A percentile compares a stretch with the other conserved stretches of the same genome.
Evolutionary conservation across 225 moss, liverwort and hornwort species (phyloP).

Genomic region (Sphagnum tenellum): DNA sequence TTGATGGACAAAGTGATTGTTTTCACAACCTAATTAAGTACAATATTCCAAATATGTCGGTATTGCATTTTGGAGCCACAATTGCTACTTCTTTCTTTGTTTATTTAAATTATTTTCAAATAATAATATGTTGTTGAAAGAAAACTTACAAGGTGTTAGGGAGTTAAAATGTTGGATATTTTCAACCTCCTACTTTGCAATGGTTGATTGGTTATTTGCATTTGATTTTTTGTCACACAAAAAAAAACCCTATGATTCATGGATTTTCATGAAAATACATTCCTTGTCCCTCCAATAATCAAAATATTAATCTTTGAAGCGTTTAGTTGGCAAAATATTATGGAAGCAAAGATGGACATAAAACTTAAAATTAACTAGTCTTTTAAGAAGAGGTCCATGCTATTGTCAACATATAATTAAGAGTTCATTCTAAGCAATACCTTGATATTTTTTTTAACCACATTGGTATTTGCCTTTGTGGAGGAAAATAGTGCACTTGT

Average conservation of each 20-base stretch:
- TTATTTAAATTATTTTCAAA: no score
- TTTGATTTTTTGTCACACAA: slow-evolving; percentile 50
- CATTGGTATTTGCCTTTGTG: slow-evolving; percentile 84
- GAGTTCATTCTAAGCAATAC: slow-evolving; percentile 77
- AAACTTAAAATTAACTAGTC: slow-evolving; percentile 63
- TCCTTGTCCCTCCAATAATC: slow-evolving; percentile 53
- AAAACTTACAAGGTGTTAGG: slow-evolving; percentile 37
- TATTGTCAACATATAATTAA: slow-evolving; percentile 31
- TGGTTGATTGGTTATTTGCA: slow-evolving; percentile 89
- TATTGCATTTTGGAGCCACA: no score
- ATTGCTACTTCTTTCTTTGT: no score
- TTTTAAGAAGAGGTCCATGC: slow-evolving; percentile 43
- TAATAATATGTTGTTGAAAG: no score
- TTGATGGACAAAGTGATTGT: slow-evolving; percentile 47
- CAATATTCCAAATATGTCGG: slow-evolving; percentile 74
- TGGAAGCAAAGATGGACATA: slow-evolving; percentile 86
- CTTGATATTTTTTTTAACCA: slow-evolving; percentile 56
- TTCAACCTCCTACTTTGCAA: slow-evolving; percentile 76
- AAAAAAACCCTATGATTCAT: slow-evolving; percentile 35
- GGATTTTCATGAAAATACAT: slow-evolving; percentile 77
- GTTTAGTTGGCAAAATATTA: slow-evolving; percentile 82
- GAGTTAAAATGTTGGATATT: slow-evolving; percentile 59
- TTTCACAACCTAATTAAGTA: slow-evolving; percentile 63
- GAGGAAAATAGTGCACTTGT: slow-evolving; percentile 80
- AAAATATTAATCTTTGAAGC: slow-evolving; percentile 90